Conservation (phyloP, 2,329 filamentous ascomycete species). For the Triangularia setosa region DNA sequence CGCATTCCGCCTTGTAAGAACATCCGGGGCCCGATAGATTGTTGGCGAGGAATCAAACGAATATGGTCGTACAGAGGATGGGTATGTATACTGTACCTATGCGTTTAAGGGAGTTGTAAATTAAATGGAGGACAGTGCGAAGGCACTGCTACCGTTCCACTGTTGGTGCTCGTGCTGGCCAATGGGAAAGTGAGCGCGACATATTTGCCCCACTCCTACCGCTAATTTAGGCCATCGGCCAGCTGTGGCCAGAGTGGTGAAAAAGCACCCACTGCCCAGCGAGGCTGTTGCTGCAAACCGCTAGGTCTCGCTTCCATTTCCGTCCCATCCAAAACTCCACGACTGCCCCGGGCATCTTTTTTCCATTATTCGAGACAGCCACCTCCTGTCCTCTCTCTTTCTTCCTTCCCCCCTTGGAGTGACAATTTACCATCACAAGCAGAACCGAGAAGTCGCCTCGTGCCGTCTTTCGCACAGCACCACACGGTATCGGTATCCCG, state of each 20-base stretch:
- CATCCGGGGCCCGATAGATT: neutral
- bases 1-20: neutral
- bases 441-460: neutral
- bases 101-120: neutral
- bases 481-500: neutral
- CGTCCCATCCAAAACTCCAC: slow-evolving; percentile 4
- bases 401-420: neutral
- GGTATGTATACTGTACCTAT: too few species aligned
- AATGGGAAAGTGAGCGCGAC: neutral
- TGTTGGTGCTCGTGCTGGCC: neutral
- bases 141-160: neutral
- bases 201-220: neutral
- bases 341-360: neutral
- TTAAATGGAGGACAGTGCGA: neutral
- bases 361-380: neutral
- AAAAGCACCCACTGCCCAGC: neutral
- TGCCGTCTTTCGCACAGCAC: neutral
- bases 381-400: neutral
- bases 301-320: slow-evolving; percentile 3
- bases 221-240: neutral
- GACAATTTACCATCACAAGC: neutral
- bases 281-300: neutral
- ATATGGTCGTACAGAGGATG: neutral
- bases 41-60: neutral
- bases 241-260: neutral